Evolutionary conservation across 2,329 filamentous ascomycete species (phyloP).

Genomic region (Aspergillus alliaceus): DNA sequence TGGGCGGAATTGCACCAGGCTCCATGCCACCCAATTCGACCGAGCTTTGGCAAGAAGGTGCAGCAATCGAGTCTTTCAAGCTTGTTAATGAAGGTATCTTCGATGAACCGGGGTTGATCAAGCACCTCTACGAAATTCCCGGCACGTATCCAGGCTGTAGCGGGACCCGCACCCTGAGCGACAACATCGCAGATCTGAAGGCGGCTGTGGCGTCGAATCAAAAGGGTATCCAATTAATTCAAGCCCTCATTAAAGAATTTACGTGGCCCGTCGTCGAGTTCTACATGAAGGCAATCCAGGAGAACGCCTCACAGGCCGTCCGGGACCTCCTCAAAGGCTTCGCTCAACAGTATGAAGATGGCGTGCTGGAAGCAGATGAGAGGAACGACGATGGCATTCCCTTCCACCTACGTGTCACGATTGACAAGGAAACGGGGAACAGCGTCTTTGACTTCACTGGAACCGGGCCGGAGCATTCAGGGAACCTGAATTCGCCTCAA

Average conservation of each 20-base stretch:
- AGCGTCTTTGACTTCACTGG: slow-evolving; percentile 77
- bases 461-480: slow-evolving; percentile 77
- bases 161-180: slow-evolving; percentile 74
- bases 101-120: slow-evolving; percentile 72
- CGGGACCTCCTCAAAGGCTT: slow-evolving; percentile 71
- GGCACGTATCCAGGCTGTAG: slow-evolving; percentile 73
- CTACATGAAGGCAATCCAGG: slow-evolving; percentile 81
- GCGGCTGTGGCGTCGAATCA: slow-evolving; percentile 85
- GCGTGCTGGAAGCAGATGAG: slow-evolving; percentile 71
- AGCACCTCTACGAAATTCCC: slow-evolving; percentile 71
- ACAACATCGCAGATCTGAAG: slow-evolving; percentile 84
- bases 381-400: slow-evolving; percentile 87
- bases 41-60: slow-evolving; percentile 50
- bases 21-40: slow-evolving; percentile 69
- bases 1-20: slow-evolving; percentile 78
- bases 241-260: slow-evolving; percentile 72
- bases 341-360: slow-evolving; percentile 66
- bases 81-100: slow-evolving; percentile 75
- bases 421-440: slow-evolving; percentile 71
- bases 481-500: slow-evolving; percentile 73
- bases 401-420: slow-evolving; percentile 72
- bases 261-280: slow-evolving; percentile 74
- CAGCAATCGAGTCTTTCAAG: slow-evolving; percentile 52
- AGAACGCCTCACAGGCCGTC: slow-evolving; percentile 76
- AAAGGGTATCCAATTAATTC: slow-evolving; percentile 78